Conservation (phyloP, 495 filamentous ascomycete genomes). For the Penicillium silybi region DNA sequence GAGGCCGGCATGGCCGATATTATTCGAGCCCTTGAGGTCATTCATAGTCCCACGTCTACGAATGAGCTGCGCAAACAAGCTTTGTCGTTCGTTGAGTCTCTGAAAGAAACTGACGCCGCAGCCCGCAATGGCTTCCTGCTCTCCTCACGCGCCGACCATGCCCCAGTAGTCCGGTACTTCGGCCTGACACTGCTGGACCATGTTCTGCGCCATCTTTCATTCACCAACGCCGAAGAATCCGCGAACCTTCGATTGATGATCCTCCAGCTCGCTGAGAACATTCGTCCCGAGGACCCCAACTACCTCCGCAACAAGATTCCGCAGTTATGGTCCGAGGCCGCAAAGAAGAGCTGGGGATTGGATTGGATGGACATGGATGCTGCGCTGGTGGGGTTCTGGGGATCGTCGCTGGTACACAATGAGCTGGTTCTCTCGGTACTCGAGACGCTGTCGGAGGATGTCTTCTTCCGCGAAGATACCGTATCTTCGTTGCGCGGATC, state of each 20-base stretch:
- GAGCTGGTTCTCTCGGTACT: conserved; percentile 77
- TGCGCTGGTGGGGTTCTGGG: conserved; percentile 77
- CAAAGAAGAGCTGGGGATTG: conserved; percentile 84
- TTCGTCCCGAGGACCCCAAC: conserved; percentile 67
- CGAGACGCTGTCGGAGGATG: conserved; percentile 91
- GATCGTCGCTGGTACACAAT: conserved; percentile 66
- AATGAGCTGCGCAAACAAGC: conserved; percentile 85
- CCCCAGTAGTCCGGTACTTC: conserved; percentile 84
- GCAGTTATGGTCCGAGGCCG: conserved; percentile 91
- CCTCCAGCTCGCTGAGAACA: conserved; percentile 68
- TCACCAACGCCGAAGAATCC: conserved; percentile 59
- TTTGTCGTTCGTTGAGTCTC: conserved; percentile 72
- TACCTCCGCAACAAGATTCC: conserved; percentile 92
- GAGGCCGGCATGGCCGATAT: conserved; percentile 53
- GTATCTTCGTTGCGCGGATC: conserved; percentile 77
- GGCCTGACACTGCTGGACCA: conserved; percentile 88
- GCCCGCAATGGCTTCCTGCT: conserved; percentile 83
- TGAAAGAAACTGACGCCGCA: conserved; percentile 72
- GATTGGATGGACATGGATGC: conserved; percentile 96
- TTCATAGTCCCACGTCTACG: conserved; percentile 75
- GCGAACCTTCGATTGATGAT: conserved; percentile 66
- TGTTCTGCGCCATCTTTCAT: conserved; percentile 77
- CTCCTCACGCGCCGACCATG: conserved; percentile 65
- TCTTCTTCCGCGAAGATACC: conserved; percentile 86
- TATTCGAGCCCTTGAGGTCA: conserved; percentile 75